Evolutionary conservation across 176 grass and related monocot genomes (phyloP).

Genomic region (Rhynchospora breviuscula): DNA sequence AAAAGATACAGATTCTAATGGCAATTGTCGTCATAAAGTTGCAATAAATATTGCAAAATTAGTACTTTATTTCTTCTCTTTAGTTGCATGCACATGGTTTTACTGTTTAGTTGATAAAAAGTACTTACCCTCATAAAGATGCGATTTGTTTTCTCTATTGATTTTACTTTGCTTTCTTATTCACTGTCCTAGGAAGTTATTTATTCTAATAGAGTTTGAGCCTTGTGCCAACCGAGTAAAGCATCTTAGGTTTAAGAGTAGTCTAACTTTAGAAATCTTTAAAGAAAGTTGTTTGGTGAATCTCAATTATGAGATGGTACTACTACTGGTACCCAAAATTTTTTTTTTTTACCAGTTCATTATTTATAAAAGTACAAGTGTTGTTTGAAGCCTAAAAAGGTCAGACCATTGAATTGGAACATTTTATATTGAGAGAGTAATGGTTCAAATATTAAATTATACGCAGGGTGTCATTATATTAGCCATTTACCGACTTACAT

Average conservation of each 20-base stretch:
- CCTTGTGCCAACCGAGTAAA: neutral
- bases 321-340: neutral
- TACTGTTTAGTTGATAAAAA: conserved; percentile 17
- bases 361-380: neutral
- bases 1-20: conserved; percentile 12
- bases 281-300: conserved; percentile 1
- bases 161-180: conserved; percentile 24
- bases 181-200: conserved; percentile 46
- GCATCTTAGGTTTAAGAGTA: neutral
- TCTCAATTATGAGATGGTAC: neutral
- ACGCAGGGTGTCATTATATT: neutral
- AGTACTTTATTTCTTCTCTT: conserved; percentile 7
- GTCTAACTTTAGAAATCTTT: conserved; percentile 17
- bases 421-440: neutral
- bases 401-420: neutral
- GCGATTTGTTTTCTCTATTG: conserved; percentile 29
- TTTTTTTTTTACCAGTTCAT: neutral
- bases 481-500: too few species aligned
- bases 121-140: conserved; percentile 13
- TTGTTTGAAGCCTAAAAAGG: neutral
- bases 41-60: conserved; percentile 4
- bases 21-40: conserved; percentile 4
- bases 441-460: neutral
- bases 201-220: conserved; percentile 31
- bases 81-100: conserved; percentile 12